Base-by-base conservation (phyloP, 352 stramenopile species). In the Phytophthora pisi region DNA sequence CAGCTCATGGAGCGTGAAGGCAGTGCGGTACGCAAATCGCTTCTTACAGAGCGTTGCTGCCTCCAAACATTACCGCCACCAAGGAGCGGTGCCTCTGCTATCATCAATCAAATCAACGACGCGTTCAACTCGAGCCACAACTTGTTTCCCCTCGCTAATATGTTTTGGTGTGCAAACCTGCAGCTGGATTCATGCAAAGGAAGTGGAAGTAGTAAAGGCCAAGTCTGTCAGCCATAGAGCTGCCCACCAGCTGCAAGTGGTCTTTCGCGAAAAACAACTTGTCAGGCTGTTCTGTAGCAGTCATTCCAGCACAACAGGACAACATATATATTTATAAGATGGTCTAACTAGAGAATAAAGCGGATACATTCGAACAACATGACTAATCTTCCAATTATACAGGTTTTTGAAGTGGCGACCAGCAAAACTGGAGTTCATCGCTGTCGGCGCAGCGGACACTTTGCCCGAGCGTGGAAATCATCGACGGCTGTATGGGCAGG, bases 261-360 rank as follows among this genome's bases (percentile, higher is more conserved):
- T 59, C 55, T 66, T 67, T 71, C 64, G 64, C 57, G 57, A 67
- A 57, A 66, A 71, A 51, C 60, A 59, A 36, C 24, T 34, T 46
- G 52, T 56, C 49, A 62, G 42, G n/a, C 58, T 66, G 61, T 57
- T 50, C 42, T 26, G 42, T 10, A 36, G 23, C 61, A 68, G 2
- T 63, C 45, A 68, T 63, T 62, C 26, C 0, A 40, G 3, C 1
- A 16, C 23, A 10, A 16, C 46, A 47, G 28, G 18, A 5, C 43
- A 0, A 5, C 7, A 28, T 26, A 50, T 50, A 6, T 7, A 0
- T 50, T 50, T 26, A 13, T 11, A 49, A 18, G 10, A 26, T 23
- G 1, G 1, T 3, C 23, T 6, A 26, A 24, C 6, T 46, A 46
- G 7, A 16, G 0, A 46, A 46, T 9, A 40, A 15, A 16, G 10